Percentiles rank a stretch among this genome's conserved stretches.
These are phyloP conservation scores for Kondoa malvinella DNA, from an alignment of 768 basidiomycete genomes.

Conservation along the genomic window DNA sequence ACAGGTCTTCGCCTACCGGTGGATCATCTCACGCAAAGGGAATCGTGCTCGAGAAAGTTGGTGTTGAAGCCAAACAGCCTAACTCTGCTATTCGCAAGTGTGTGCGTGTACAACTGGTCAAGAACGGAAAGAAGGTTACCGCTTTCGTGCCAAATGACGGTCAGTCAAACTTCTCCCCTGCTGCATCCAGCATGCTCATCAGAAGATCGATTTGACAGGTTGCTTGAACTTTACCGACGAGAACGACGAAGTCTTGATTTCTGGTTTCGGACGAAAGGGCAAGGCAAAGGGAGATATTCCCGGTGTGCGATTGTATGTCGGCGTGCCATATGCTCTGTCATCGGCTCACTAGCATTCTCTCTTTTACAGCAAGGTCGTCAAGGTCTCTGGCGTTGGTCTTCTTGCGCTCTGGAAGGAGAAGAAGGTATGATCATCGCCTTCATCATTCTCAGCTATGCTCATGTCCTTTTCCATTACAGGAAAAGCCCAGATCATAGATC, in stretches of 20 bases:
- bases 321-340: slow-evolving; percentile 41
- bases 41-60: slow-evolving; percentile 98
- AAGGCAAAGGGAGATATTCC: slow-evolving; percentile 99
- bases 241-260: slow-evolving; percentile 60
- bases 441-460: background rate
- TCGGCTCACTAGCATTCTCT: slow-evolving; percentile 78
- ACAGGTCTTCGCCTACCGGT: slow-evolving; percentile 98
- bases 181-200: background rate
- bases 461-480: background rate
- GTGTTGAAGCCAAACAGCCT: slow-evolving; percentile 99
- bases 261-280: slow-evolving; percentile 98
- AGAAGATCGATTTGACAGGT: slow-evolving; percentile 1
- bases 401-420: slow-evolving; percentile 25
- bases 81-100: slow-evolving; percentile 99
- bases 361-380: slow-evolving; percentile 99
- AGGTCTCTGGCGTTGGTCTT: slow-evolving; percentile 97
- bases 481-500: background rate
- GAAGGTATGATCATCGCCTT: slow-evolving; percentile 6
- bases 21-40: slow-evolving; percentile 99
- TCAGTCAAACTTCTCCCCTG: slow-evolving; percentile 64
- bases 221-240: background rate
- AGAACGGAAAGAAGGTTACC: slow-evolving; percentile 99
- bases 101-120: slow-evolving; percentile 98
- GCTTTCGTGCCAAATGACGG: slow-evolving; percentile 78
- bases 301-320: slow-evolving; percentile 98